Evolutionary conservation across 495 filamentous ascomycete genomes (phyloP).

Genomic region (Aspergillus panamensis): DNA sequence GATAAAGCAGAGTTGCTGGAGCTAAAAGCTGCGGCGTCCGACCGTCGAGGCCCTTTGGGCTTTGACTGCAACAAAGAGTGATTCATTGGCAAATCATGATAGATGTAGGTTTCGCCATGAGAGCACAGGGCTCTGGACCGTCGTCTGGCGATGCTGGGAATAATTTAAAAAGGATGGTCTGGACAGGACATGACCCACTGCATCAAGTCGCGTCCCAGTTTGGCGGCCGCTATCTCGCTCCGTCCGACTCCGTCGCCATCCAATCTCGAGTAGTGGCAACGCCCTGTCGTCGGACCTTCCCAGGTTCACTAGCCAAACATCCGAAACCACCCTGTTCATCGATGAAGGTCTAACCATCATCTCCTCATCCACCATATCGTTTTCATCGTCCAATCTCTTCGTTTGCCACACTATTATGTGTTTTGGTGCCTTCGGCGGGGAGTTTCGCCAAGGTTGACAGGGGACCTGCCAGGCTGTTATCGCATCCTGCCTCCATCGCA

Average conservation of each 20-base stretch:
- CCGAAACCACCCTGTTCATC: background rate
- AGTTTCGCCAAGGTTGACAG: background rate
- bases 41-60: background rate
- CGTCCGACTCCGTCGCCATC: background rate
- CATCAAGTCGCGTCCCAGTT: background rate
- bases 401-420: background rate
- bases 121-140: background rate
- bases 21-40: background rate
- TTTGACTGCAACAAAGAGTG: background rate
- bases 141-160: background rate
- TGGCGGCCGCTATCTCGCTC: background rate
- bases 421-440: background rate
- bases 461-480: background rate
- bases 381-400: background rate
- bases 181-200: slow-evolving; percentile 1
- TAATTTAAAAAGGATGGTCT: background rate
- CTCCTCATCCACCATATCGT: background rate
- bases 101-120: background rate
- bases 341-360: background rate
- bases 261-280: background rate
- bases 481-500: background rate
- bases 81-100: background rate
- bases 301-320: background rate
- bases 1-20: too few relatives aligned
- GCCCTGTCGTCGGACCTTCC: background rate